phyloP scores from a whole-genome alignment of 352 stramenopile species.

The Phytophthora sansomeana region DNA sequence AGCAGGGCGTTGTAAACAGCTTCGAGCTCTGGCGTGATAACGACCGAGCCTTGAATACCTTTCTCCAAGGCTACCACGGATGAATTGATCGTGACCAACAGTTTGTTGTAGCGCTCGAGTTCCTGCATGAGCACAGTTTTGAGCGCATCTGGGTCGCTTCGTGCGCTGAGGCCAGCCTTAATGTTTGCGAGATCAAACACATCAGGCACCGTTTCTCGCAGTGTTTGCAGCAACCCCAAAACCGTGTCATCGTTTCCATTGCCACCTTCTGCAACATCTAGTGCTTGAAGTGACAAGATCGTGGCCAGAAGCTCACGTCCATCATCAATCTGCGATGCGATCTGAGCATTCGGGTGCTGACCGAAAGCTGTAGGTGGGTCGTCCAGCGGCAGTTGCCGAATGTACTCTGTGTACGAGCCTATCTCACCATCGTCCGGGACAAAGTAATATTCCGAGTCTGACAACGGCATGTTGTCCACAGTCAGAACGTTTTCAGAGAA shows the following conservation, averaged over 20 bases:
- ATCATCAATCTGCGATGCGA: conserved; percentile 95
- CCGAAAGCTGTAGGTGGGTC: conserved; percentile 94
- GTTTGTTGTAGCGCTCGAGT: conserved; percentile 94
- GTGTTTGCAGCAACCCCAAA: conserved; percentile 74
- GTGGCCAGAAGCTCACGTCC: conserved; percentile 89
- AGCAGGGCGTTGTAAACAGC: conserved; percentile 93
- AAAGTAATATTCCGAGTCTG: conserved; percentile 93
- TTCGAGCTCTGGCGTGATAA: conserved; percentile 96
- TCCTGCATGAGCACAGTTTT: conserved; percentile 97
- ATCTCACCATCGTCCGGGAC: conserved; percentile 94
- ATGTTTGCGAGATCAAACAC: conserved; percentile 90
- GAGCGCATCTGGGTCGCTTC: conserved; percentile 91
- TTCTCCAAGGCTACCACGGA: conserved; percentile 90
- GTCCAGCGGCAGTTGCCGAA: conserved; percentile 89
- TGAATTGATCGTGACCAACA: conserved; percentile 80
- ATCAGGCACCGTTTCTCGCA: conserved; percentile 91
- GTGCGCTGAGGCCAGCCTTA: conserved; percentile 67
- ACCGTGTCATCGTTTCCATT: conserved; percentile 93
- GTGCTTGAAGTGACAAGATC: conserved; percentile 91
- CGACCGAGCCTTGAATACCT: conserved; percentile 93
- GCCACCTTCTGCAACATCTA: conserved; percentile 81
- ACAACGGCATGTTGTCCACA: conserved; percentile 87
- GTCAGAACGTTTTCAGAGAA: conserved; percentile 92
- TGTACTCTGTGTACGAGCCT: conserved; percentile 90
- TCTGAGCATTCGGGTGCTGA: conserved; percentile 96